phyloP scores from a whole-genome alignment of 139 green algal species.

The Tetradesmus lagerheimii region DNA sequence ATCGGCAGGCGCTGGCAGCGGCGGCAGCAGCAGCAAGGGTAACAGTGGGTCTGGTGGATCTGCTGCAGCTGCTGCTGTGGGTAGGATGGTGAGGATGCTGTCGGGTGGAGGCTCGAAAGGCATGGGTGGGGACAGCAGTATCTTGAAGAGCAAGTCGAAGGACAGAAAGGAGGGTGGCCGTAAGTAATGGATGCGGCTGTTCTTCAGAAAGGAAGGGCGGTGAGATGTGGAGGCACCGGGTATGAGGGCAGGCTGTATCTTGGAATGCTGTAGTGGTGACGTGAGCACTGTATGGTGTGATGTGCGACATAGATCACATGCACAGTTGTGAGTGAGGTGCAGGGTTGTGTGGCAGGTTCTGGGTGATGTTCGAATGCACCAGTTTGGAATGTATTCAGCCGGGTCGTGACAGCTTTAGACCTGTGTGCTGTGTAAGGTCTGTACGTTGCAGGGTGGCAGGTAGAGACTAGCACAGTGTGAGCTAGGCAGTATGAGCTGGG shows the following conservation, averaged over 20 bases:
- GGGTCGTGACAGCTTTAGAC: no score
- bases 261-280: no score
- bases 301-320: no score
- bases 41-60: neutral
- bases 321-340: no score
- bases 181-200: neutral
- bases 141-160: constrained; percentile 6
- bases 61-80: constrained; percentile 1
- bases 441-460: no score
- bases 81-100: constrained; percentile 20
- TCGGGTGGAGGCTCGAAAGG: neutral
- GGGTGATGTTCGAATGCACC: no score
- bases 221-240: neutral
- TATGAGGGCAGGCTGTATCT: neutral
- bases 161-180: neutral
- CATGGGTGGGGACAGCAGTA: neutral
- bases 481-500: neutral
- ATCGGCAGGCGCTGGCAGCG: neutral
- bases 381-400: no score
- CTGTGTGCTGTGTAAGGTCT: no score
- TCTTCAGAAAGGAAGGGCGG: neutral
- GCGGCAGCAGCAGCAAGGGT: neutral
- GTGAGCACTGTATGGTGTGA: no score
- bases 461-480: neutral
- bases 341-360: no score